Evolutionary conservation across 768 basidiomycete species (phyloP), one percentile per base, ranked within the genome.

Genomic region (Hypholoma sublateritium): DNA sequence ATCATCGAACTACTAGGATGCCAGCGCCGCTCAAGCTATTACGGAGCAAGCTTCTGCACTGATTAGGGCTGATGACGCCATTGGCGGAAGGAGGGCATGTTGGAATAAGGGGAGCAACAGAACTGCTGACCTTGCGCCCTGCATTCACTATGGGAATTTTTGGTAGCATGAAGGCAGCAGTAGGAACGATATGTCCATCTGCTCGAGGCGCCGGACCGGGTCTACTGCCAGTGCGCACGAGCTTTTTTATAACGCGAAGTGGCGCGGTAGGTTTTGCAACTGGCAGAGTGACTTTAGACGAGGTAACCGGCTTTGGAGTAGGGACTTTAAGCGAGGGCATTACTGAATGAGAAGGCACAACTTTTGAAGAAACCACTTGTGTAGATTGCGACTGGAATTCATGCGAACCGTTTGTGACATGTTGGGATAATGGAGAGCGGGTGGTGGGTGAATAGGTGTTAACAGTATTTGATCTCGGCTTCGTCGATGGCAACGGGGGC

Each of bases 401-500:
- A 24, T 45, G 50, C n/a, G 58, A 51, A 34, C 42, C 46, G 32
- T 61, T 60, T 17, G 59, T 49, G 32, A 62, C 62, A 39, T 56
- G 59, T 28, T 62, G 63, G 19, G 65, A 64, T 4, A 68, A 48
- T 24, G 67, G 67, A 11, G 65, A 65, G 3, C 57, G 54, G 17
- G 44, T 62, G 36, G 42, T 53, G 22, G 65, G 64, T 21, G 62
- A 61, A 55, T 62, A 63, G 17, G 56, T 54, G 19, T 63, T 64
- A 21, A 64, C 49, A 21, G 64, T 67, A 46, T 64, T 62, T 12
- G 68, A 65, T 49, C 66, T 62, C 17, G 64, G 57, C 56, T 65
- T 61, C 14, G 57, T 53, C 19, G 60, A 36, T 8, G 43, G 59
- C 9, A 41, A 21, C 13, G 57, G 34, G 16, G 48, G 21, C 36